Evolutionary conservation across 23 red algal genomes (phyloP).

Genomic region (Gracilaria domingensis): DNA sequence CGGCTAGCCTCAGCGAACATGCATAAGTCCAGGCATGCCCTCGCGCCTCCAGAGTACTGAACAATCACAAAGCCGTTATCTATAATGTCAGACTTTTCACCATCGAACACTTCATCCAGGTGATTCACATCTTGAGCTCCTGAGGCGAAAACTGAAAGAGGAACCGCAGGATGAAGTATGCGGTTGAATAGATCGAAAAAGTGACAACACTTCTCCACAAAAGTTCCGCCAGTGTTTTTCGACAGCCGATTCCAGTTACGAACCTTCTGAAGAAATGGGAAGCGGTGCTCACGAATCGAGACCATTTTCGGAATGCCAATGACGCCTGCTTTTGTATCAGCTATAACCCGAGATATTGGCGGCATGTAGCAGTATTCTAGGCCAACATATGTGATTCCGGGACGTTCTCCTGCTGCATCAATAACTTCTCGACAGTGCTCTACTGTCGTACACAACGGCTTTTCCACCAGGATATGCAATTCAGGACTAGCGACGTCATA

Average conservation of each 20-base stretch:
- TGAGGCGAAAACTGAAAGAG: conserved; percentile 54
- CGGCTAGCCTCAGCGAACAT: conserved; percentile 84
- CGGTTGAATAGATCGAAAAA: conserved; percentile 84
- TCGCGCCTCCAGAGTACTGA: conserved; percentile 57
- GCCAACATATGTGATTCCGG: conserved; percentile 54
- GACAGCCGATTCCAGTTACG: conserved; percentile 81
- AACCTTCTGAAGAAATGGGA: conserved; percentile 77
- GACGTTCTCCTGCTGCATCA: conserved; percentile 24
- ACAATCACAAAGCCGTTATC: conserved; percentile 81
- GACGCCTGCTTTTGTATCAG: conserved; percentile 24
- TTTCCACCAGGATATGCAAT: conserved; percentile 77
- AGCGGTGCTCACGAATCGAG: conserved; percentile 82
- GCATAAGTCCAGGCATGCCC: conserved; percentile 81
- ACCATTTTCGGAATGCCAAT: conserved; percentile 65
- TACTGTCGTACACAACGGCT: conserved; percentile 75
- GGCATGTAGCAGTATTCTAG: conserved; percentile 89
- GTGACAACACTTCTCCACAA: conserved; percentile 87
- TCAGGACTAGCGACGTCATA: conserved; percentile 21
- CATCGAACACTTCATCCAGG: conserved; percentile 64
- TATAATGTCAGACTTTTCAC: conserved; percentile 68
- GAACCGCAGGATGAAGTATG: conserved; percentile 41
- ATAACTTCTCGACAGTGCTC: conserved; percentile 70
- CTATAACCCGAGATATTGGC: conserved; percentile 53
- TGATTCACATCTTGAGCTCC: conserved; percentile 80
- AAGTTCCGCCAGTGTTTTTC: conserved; percentile 61